Conservation (phyloP, 441 rosid genomes). For the Mallotus repandus region DNA sequence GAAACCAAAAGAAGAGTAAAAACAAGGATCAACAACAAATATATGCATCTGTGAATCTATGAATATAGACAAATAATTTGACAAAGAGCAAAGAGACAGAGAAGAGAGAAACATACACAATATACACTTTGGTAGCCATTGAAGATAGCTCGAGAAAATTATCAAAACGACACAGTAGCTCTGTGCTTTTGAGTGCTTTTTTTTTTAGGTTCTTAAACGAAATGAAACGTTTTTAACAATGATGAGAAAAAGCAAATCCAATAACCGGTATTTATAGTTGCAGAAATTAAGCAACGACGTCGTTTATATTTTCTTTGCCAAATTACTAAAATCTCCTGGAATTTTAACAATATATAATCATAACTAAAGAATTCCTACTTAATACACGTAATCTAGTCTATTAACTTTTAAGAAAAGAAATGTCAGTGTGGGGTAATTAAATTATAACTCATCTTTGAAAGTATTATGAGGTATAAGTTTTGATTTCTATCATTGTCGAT, state of each 20-base stretch:
- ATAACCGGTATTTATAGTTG: slow-evolving; percentile 13
- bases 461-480: too few species aligned
- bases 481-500: too few species aligned
- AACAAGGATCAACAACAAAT: not conserved
- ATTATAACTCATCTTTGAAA: too few species aligned
- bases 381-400: too few species aligned
- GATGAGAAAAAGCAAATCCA: not conserved
- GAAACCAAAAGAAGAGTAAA: not conserved
- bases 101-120: slow-evolving; percentile 51
- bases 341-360: too few species aligned
- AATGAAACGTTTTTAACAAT: not conserved
- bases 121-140: slow-evolving; percentile 80
- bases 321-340: too few species aligned
- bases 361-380: too few species aligned
- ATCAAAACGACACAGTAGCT: not conserved
- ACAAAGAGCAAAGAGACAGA: not conserved
- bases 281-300: not conserved
- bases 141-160: slow-evolving; percentile 14
- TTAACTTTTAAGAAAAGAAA: too few species aligned
- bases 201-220: not conserved
- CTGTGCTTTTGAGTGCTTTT: not conserved
- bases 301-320: too few species aligned
- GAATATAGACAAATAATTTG: not conserved
- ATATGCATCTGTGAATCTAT: not conserved
- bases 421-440: too few species aligned